A percentile compares a stretch with the other conserved stretches of the same genome.
Conservation (phyloP, 768 basidiomycete species). For the Pleurotus giganteus region DNA sequence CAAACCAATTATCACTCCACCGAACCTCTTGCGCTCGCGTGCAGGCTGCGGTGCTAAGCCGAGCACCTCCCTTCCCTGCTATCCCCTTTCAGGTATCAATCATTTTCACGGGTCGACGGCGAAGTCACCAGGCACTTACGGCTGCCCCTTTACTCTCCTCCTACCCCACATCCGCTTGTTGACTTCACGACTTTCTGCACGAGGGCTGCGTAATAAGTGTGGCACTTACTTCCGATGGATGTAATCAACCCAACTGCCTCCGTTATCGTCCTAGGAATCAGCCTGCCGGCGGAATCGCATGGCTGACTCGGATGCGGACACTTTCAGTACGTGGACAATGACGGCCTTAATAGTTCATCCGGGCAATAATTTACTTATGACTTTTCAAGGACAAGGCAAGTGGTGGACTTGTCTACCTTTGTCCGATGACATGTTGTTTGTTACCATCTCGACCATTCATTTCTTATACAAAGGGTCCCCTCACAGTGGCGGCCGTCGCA, state of each 20-base stretch:
- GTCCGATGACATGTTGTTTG: not conserved
- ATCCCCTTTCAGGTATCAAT: not conserved
- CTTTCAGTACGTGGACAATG: not conserved
- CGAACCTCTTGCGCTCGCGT: not conserved
- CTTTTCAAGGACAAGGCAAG: not conserved
- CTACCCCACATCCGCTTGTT: not conserved
- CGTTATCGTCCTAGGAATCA: too few species aligned
- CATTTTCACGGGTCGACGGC: conserved; percentile 10
- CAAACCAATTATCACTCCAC: not conserved
- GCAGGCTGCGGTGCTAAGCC: not conserved
- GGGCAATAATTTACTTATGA: too few species aligned
- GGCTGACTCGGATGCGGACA: not conserved
- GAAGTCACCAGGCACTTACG: not conserved
- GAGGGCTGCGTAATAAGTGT: too few species aligned
- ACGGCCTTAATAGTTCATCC: not conserved
- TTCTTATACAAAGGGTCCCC: too few species aligned
- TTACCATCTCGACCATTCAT: not conserved
- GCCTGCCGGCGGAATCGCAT: too few species aligned
- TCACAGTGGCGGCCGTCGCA: not conserved
- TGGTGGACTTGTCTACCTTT: not conserved
- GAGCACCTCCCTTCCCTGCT: not conserved
- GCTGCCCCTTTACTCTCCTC: too few species aligned
- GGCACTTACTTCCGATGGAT: too few species aligned
- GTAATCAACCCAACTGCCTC: too few species aligned
- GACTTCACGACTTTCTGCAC: not conserved